Base-by-base conservation (phyloP, 2,329 filamentous ascomycete genomes). In the Cercospora sojina region DNA sequence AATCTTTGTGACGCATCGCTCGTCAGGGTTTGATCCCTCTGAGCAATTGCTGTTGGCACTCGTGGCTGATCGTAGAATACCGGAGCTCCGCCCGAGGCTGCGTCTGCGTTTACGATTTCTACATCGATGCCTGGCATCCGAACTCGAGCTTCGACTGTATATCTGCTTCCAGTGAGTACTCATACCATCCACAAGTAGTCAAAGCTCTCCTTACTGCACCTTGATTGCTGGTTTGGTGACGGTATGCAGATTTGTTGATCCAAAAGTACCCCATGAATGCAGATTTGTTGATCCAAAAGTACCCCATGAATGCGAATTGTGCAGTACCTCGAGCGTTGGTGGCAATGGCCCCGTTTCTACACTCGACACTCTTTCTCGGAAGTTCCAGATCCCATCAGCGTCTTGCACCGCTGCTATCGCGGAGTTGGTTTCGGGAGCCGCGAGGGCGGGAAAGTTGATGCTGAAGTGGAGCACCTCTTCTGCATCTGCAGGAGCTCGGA, bases 91-190 rank as follows among this genome's bases (percentile, higher is more conserved):
- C 66, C 25, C 7, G 16, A 49, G 10, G 10, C 47, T 25, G 23
- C 23, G 27, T 58, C 35, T 7, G 53, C 63, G 27, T 66, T 29
- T 12, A 64, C 35, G 13, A 70, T 59, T 6, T 65, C 60, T 1
- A 69, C 63, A 32, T 68, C 64, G 38, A 70, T 65, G 5, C 66
- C 66, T 20, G 67, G 67, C 67, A 70, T 69, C 3, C 41, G 49
- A 5, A 59, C 65, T 13, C 43, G 55, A 38, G 62, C 47, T 32
- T 32, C 38, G 5, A 69, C 20, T 3, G 47, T 56, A 35, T 70
- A 57, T 12, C 53, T 57, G 18, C 53, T 35, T 13, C 18, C 10
- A n/a, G 5, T 57, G 27, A 57, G 53, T 35, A 67, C 16, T 1
- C n/a, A 23, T 18, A 6, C 10, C 27, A 3, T 20, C 7, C 16